These are phyloP conservation scores for Candida piceae DNA, from an alignment of 805 yeast species.

Conservation along the genomic window DNA sequence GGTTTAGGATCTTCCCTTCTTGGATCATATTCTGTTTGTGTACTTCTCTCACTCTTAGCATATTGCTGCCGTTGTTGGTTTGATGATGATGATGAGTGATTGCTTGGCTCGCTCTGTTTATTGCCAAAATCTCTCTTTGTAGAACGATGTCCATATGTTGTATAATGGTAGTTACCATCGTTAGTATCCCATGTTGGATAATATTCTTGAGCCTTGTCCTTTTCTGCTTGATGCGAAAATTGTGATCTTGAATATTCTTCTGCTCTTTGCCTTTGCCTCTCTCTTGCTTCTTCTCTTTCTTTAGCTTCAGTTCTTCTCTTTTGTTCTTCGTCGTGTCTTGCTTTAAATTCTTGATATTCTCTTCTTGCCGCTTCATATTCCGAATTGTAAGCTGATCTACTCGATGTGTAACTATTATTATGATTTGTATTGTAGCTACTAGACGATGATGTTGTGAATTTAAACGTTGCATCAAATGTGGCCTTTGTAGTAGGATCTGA, in stretches of 20 bases:
- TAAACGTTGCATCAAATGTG: slow-evolving; percentile 47
- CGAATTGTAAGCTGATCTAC: slow-evolving; percentile 1
- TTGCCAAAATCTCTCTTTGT: too few species aligned
- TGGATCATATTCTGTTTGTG: background rate
- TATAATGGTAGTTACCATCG: slow-evolving; percentile 9
- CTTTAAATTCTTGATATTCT: slow-evolving; percentile 17
- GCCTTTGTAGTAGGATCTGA: slow-evolving; percentile 55
- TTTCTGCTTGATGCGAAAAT: slow-evolving; percentile 4
- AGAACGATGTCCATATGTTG: slow-evolving; percentile 5
- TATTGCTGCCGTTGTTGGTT: too few species aligned
- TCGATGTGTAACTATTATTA: background rate
- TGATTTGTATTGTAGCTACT: too few species aligned
- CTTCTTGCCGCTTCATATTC: slow-evolving; percentile 21
- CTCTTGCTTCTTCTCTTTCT: background rate
- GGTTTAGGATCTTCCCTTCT: slow-evolving; percentile 14
- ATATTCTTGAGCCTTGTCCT: background rate
- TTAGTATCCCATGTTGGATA: slow-evolving; percentile 5
- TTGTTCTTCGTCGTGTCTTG: slow-evolving; percentile 12
- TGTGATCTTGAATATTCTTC: slow-evolving; percentile 1
- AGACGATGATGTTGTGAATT: background rate
- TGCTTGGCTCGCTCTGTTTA: too few species aligned
- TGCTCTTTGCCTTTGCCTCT: slow-evolving; percentile 6
- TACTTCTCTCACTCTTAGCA: too few species aligned
- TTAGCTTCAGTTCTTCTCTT: slow-evolving; percentile 9
- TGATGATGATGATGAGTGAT: too few species aligned